Conservation (phyloP, 2,329 filamentous ascomycete genomes). For the Microsporum audouinii region DNA sequence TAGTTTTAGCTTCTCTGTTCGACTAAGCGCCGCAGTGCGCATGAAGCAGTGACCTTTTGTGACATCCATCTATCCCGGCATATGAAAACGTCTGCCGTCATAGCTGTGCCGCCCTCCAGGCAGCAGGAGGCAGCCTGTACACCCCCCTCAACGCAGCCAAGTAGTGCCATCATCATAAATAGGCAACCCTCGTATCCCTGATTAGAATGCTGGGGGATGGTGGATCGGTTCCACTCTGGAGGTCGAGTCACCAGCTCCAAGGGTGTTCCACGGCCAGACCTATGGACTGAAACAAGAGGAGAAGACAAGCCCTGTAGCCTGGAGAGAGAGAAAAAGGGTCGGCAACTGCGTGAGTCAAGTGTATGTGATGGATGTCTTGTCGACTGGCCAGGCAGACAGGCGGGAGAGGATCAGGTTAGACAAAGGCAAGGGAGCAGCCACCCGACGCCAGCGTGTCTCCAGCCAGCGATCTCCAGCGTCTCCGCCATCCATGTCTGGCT, state of each 20-base stretch:
- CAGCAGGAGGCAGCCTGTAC: background rate
- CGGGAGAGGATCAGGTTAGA: background rate
- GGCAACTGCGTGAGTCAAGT: background rate
- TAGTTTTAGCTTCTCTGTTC: background rate
- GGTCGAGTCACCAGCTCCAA: background rate
- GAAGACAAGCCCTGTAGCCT: background rate
- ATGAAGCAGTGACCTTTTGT: background rate
- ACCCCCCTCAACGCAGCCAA: background rate
- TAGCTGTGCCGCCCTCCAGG: background rate
- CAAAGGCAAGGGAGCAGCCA: background rate
- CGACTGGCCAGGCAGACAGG: background rate
- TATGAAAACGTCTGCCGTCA: background rate
- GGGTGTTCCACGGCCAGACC: background rate
- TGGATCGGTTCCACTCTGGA: slow-evolving; percentile 1
- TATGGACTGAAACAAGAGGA: background rate
- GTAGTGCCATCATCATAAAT: background rate
- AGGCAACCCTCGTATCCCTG: background rate
- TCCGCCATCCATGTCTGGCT: background rate
- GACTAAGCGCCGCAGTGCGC: background rate
- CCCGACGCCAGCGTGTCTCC: background rate
- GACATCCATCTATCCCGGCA: too few species aligned
- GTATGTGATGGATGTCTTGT: background rate
- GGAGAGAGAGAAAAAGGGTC: background rate
- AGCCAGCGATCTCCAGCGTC: background rate
- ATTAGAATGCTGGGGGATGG: background rate